A percentile compares a stretch with the other conserved stretches of the same genome.
phyloP scores from a whole-genome alignment of 352 stramenopile species.

The Phytopythium boreale region DNA sequence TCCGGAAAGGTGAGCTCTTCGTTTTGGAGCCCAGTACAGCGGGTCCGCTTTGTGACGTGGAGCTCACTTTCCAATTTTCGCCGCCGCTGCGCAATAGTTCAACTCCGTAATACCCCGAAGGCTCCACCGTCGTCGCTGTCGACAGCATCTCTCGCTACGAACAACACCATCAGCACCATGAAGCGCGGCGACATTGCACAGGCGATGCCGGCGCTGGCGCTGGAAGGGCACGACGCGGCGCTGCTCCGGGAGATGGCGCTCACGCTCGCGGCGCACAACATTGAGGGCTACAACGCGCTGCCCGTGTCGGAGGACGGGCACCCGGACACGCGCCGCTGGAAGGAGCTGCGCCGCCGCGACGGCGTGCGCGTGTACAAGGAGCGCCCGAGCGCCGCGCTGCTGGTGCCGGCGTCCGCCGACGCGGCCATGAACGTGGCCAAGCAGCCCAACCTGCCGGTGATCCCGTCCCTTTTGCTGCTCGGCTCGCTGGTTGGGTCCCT shows the following conservation, averaged over 20 bases:
- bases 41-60: too few species aligned
- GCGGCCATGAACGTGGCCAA: slow-evolving; percentile 3
- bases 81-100: too few species aligned
- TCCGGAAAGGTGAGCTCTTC: neutral
- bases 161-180: neutral
- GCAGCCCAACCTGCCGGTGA: slow-evolving; percentile 11
- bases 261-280: slow-evolving; percentile 18
- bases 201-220: slow-evolving; percentile 10
- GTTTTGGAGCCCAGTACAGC: too few species aligned
- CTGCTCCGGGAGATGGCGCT: slow-evolving; percentile 22
- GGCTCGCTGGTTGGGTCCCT: slow-evolving; percentile 19
- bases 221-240: slow-evolving; percentile 12
- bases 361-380: slow-evolving; percentile 21
- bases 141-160: too few species aligned
- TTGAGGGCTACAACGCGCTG: slow-evolving; percentile 23
- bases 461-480: slow-evolving; percentile 17
- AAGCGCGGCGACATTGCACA: slow-evolving; percentile 11
- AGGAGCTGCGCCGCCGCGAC: slow-evolving; percentile 20
- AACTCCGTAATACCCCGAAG: too few species aligned
- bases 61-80: slow-evolving; percentile 2
- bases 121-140: too few species aligned
- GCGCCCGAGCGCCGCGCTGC: slow-evolving; percentile 5
- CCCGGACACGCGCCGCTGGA: slow-evolving; percentile 16
- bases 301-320: slow-evolving; percentile 18
- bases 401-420: slow-evolving; percentile 6